Conservation (phyloP, 2,329 filamentous ascomycete species). For the Pseudogymnoascus sp. region DNA sequence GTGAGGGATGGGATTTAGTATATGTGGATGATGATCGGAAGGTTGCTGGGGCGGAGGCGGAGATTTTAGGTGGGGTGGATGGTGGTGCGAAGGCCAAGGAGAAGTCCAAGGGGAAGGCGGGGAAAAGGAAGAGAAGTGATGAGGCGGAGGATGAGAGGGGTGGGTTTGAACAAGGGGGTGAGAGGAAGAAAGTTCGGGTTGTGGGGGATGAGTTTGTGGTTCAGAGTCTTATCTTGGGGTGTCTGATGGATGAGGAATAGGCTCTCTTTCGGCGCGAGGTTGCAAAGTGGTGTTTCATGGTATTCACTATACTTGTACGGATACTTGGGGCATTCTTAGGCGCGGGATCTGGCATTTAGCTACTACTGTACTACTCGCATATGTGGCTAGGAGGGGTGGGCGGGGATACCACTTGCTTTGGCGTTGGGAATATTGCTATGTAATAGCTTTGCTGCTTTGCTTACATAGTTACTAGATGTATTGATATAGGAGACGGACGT, state of each 20-base stretch:
- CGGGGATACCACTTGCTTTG: background rate
- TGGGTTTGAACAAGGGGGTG: constrained; percentile 24
- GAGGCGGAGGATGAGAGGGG: constrained; percentile 23
- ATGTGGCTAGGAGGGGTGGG: background rate
- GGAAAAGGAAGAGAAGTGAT: constrained; percentile 37
- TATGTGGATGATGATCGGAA: constrained; percentile 56
- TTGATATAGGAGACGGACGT: background rate
- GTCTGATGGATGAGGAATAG: constrained; percentile 4
- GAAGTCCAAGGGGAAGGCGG: constrained; percentile 25
- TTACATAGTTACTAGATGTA: background rate
- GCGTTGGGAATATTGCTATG: constrained; percentile 2
- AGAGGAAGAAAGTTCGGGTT: constrained; percentile 50
- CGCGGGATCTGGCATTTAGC: background rate
- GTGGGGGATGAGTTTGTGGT: constrained; percentile 81
- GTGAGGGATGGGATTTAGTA: constrained; percentile 61
- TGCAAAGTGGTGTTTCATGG: background rate
- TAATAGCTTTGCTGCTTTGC: background rate
- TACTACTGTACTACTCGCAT: constrained; percentile 4
- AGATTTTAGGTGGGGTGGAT: constrained; percentile 21
- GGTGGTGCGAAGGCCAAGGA: constrained; percentile 23
- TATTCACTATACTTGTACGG: background rate
- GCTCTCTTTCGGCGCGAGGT: background rate
- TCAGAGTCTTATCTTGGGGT: constrained; percentile 81
- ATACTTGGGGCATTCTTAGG: background rate
- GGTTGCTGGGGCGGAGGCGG: constrained; percentile 37